phyloP scores from a whole-genome alignment of 2,329 filamentous ascomycete species.

The Stachybotrys elegans region DNA sequence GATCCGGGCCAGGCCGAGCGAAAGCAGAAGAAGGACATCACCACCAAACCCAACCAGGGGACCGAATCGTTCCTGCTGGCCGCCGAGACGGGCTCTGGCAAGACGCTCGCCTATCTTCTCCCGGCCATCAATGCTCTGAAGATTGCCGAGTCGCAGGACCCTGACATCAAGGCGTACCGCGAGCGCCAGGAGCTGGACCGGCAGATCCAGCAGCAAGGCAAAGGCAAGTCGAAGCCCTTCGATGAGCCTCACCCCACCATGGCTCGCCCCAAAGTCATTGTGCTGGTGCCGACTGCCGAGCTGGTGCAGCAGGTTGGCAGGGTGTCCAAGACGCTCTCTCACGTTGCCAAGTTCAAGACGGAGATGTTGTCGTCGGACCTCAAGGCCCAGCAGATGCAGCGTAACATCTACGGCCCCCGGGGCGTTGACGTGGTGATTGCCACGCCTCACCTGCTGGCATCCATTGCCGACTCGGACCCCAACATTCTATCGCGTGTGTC shows the following conservation, averaged over 20 bases:
- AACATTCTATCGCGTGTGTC: constrained; percentile 88
- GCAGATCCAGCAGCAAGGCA: constrained; percentile 47
- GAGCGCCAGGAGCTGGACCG: constrained; percentile 50
- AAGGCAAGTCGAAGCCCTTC: constrained; percentile 57
- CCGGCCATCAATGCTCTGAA: constrained; percentile 85
- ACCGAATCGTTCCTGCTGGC: constrained; percentile 66
- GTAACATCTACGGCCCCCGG: constrained; percentile 71
- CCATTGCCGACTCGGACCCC: constrained; percentile 83
- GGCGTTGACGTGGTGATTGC: constrained; percentile 83
- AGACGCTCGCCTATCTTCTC: constrained; percentile 88
- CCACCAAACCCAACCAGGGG: constrained; percentile 22
- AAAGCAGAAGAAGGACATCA: background rate
- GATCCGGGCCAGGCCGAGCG: constrained; percentile 17
- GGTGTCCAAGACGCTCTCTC: constrained; percentile 76
- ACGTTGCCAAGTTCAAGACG: constrained; percentile 81
- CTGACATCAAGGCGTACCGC: constrained; percentile 52
- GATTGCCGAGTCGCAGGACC: constrained; percentile 59
- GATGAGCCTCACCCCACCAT: constrained; percentile 67
- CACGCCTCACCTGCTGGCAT: constrained; percentile 84
- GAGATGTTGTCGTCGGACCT: constrained; percentile 76
- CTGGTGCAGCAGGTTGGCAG: constrained; percentile 81
- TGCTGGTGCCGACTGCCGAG: constrained; percentile 89
- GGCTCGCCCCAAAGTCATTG: constrained; percentile 75
- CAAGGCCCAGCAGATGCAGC: constrained; percentile 74
- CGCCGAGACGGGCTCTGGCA: constrained; percentile 94